Evolutionary conservation across 2,329 filamentous ascomycete genomes (phyloP).

Genomic region (Bipolaris cookei): DNA sequence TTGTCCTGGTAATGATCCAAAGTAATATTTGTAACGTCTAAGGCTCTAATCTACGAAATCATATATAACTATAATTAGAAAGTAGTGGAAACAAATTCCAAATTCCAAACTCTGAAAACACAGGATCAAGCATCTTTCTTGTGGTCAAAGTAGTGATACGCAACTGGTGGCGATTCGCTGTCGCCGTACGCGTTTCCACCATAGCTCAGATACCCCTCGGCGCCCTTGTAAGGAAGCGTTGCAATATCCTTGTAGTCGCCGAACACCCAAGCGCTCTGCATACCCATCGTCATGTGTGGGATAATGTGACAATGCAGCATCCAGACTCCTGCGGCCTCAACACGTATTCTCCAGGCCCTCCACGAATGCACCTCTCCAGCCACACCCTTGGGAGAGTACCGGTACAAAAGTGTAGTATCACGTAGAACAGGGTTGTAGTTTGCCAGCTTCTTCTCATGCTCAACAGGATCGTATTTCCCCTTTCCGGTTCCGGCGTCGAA

Average conservation of each 20-base stretch:
- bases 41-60: neutral
- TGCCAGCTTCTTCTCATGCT: slow-evolving; percentile 55
- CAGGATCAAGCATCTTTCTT: neutral
- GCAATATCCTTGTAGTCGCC: slow-evolving; percentile 53
- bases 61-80: neutral
- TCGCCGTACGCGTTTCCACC: slow-evolving; percentile 54
- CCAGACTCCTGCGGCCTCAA: slow-evolving; percentile 62
- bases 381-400: slow-evolving; percentile 55
- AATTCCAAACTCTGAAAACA: neutral
- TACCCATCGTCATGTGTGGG: slow-evolving; percentile 64
- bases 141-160: slow-evolving; percentile 19
- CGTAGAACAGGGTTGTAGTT: slow-evolving; percentile 49
- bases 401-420: slow-evolving; percentile 63
- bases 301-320: slow-evolving; percentile 68
- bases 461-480: slow-evolving; percentile 59
- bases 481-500: slow-evolving; percentile 62
- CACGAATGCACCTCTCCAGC: slow-evolving; percentile 59
- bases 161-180: slow-evolving; percentile 12
- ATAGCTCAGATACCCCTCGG: slow-evolving; percentile 54
- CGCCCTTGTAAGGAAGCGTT: slow-evolving; percentile 41
- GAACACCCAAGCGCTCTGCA: slow-evolving; percentile 57
- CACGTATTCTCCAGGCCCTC: slow-evolving; percentile 66
- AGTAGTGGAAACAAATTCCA: neutral
- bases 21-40: neutral
- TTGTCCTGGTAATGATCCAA: too few relatives aligned